These are phyloP conservation scores for Daldinia eschscholtzii DNA, from an alignment of 2,329 filamentous ascomycete genomes.

Conservation along the genomic window DNA sequence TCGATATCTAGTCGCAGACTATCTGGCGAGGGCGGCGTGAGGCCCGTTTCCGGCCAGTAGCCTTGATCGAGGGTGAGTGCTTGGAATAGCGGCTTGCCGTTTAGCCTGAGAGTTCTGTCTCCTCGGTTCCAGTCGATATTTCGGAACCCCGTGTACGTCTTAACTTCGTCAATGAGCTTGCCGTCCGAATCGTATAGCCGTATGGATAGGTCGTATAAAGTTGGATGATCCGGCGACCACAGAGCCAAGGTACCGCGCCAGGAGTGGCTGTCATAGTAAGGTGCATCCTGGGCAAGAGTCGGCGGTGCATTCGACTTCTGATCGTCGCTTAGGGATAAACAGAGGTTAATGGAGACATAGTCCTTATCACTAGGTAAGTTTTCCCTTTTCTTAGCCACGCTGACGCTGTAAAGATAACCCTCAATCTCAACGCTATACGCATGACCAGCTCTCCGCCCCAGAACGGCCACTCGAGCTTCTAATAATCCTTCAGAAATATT, in stretches of 20 bases:
- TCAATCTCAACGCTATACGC: constrained; percentile 66
- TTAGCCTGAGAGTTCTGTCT: constrained; percentile 70
- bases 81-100: constrained; percentile 71
- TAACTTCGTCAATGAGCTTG: constrained; percentile 65
- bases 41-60: constrained; percentile 72
- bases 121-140: constrained; percentile 69
- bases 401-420: constrained; percentile 62
- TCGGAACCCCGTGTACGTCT: constrained; percentile 72
- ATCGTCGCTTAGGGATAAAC: constrained; percentile 61
- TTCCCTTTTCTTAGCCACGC: constrained; percentile 60
- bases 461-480: constrained; percentile 63
- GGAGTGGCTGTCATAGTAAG: constrained; percentile 55
- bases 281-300: constrained; percentile 52
- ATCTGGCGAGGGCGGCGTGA: constrained; percentile 66
- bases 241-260: constrained; percentile 70
- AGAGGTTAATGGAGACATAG: constrained; percentile 60
- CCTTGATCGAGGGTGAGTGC: constrained; percentile 71
- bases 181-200: constrained; percentile 61
- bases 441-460: constrained; percentile 62
- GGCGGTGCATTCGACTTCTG: constrained; percentile 57
- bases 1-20: constrained; percentile 66
- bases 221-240: constrained; percentile 71
- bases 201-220: constrained; percentile 68
- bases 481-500: constrained; percentile 66
- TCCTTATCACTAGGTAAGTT: constrained; percentile 64